Conservation (phyloP, 2,329 filamentous ascomycete species). For the Ophiostoma sp. region DNA sequence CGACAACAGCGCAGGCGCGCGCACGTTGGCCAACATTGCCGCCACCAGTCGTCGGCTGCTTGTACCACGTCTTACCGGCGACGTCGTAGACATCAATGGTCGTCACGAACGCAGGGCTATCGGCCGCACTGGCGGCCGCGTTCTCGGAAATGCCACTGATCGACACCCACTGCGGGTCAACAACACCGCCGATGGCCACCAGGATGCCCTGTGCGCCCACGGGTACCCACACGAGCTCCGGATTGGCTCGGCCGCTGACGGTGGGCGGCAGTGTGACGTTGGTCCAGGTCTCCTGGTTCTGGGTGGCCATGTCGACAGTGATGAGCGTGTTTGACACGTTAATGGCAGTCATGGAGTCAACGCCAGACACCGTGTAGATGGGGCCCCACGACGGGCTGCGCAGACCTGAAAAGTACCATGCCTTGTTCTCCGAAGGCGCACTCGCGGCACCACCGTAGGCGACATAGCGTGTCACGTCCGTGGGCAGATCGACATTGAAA, state of each 20-base stretch:
- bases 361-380: conserved; percentile 44
- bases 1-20: conserved; percentile 72
- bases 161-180: conserved; percentile 53
- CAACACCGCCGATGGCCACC: conserved; percentile 74
- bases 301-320: conserved; percentile 57
- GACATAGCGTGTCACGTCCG: conserved; percentile 59
- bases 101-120: conserved; percentile 70
- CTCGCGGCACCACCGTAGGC: conserved; percentile 64
- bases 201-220: conserved; percentile 75
- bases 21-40: conserved; percentile 57
- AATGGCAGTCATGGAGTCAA: conserved; percentile 42
- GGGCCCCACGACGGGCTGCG: conserved; percentile 51
- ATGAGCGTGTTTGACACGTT: conserved; percentile 59
- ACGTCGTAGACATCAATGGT: conserved; percentile 79
- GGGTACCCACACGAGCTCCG: conserved; percentile 73
- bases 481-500: conserved; percentile 42
- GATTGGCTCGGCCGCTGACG: conserved; percentile 59
- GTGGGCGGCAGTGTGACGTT: conserved; percentile 54
- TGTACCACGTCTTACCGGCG: conserved; percentile 69
- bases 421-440: conserved; percentile 68
- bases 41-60: conserved; percentile 67
- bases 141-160: conserved; percentile 36
- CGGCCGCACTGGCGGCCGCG: conserved; percentile 47
- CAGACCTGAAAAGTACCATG: conserved; percentile 70
- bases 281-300: conserved; percentile 53